These are phyloP conservation scores for Shiraia bambusicola DNA, from an alignment of 2,329 filamentous ascomycete genomes.

Conservation along the genomic window DNA sequence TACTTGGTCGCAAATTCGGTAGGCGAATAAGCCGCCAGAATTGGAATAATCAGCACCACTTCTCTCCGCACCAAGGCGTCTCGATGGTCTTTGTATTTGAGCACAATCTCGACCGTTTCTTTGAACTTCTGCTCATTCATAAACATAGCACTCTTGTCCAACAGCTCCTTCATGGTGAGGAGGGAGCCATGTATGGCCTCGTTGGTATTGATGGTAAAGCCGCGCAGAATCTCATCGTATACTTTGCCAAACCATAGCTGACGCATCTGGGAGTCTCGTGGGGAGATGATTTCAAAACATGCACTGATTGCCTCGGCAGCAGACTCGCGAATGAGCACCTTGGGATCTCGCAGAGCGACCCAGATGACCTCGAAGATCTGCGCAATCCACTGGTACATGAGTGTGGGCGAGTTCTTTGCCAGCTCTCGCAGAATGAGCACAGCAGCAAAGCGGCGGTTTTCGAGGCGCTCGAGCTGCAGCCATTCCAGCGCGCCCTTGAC, in stretches of 20 bases:
- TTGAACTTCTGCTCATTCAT: conserved; percentile 90
- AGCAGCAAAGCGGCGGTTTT: conserved; percentile 89
- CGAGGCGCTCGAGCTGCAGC: conserved; percentile 91
- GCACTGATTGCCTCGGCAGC: conserved; percentile 91
- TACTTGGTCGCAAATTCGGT: conserved; percentile 85
- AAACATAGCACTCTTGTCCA: conserved; percentile 96
- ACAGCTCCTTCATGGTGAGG: conserved; percentile 85
- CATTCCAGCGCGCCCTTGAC: conserved; percentile 96
- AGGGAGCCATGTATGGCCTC: conserved; percentile 94
- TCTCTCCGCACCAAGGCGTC: conserved; percentile 86
- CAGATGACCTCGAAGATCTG: conserved; percentile 95
- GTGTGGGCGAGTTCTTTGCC: conserved; percentile 86
- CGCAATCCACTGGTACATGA: conserved; percentile 94
- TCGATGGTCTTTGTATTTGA: conserved; percentile 88
- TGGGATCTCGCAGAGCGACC: conserved; percentile 86
- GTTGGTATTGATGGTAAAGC: conserved; percentile 73
- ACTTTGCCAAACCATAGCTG: conserved; percentile 88
- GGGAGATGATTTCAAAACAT: conserved; percentile 92
- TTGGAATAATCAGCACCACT: conserved; percentile 86
- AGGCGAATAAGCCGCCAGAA: conserved; percentile 88
- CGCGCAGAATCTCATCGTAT: conserved; percentile 78
- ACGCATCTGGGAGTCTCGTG: conserved; percentile 86
- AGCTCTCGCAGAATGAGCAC: conserved; percentile 89
- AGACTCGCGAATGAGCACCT: conserved; percentile 87
- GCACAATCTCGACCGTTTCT: conserved; percentile 88